phyloP scores from a whole-genome alignment of 768 basidiomycete species.

The Trametes gibbosa region DNA sequence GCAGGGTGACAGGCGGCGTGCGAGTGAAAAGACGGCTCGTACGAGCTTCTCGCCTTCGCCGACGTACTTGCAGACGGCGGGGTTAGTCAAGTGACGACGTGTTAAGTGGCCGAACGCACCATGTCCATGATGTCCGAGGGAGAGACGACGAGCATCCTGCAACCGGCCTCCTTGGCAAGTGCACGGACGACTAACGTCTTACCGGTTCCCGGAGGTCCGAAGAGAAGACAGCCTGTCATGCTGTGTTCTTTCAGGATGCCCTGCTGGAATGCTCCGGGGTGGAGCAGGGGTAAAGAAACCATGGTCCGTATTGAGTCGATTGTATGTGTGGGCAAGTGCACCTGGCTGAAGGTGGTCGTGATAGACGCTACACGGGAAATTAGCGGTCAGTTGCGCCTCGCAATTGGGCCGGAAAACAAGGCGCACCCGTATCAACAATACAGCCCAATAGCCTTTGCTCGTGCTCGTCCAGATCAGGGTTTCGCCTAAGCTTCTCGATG shows the following conservation, averaged over 20 bases:
- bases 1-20: slow-evolving; percentile 82
- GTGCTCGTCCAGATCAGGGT: slow-evolving; percentile 73
- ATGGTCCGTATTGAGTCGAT: slow-evolving; percentile 91
- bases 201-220: slow-evolving; percentile 92
- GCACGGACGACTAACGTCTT: slow-evolving; percentile 90
- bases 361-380: slow-evolving; percentile 50
- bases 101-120: slow-evolving; percentile 42
- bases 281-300: slow-evolving; percentile 83
- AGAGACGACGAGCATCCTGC: slow-evolving; percentile 86
- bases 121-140: slow-evolving; percentile 97
- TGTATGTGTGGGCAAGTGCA: slow-evolving; percentile 84
- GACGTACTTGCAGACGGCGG: slow-evolving; percentile 55
- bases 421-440: slow-evolving; percentile 78
- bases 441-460: slow-evolving; percentile 79
- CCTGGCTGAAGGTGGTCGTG: slow-evolving; percentile 82
- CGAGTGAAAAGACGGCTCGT: slow-evolving; percentile 83
- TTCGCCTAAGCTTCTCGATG: slow-evolving; percentile 72
- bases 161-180: slow-evolving; percentile 90
- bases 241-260: slow-evolving; percentile 90
- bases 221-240: slow-evolving; percentile 88
- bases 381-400: slow-evolving; percentile 14
- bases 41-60: slow-evolving; percentile 91
- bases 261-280: slow-evolving; percentile 82
- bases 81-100: slow-evolving; percentile 4
- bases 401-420: not conserved